phyloP scores from a whole-genome alignment of 225 moss, liverwort and hornwort genomes.

The Marchantia polymorpha region DNA sequence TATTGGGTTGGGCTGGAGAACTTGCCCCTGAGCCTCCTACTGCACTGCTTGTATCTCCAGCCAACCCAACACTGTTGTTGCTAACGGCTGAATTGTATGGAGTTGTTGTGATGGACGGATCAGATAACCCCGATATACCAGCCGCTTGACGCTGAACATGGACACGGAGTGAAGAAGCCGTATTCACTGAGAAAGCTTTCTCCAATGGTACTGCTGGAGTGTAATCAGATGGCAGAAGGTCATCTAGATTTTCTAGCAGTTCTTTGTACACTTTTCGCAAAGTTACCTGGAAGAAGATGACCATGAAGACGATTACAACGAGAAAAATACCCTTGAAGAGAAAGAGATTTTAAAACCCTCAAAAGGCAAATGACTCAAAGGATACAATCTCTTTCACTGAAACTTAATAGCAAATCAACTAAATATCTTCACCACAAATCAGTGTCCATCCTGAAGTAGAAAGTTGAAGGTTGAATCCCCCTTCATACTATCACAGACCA shows the following conservation, averaged over 20 bases:
- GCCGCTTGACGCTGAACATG: constrained; percentile 38
- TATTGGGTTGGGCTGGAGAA: constrained; percentile 33
- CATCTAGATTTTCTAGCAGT: constrained; percentile 46
- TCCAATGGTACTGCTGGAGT: constrained; percentile 53
- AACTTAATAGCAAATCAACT: too few relatives aligned
- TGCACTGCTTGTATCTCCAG: constrained; percentile 39
- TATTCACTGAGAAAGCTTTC: constrained; percentile 49
- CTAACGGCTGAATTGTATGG: constrained; percentile 46
- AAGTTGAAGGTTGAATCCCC: too few relatives aligned
- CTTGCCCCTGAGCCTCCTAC: constrained; percentile 34
- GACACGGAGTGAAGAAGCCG: constrained; percentile 40
- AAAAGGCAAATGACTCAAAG: too few relatives aligned
- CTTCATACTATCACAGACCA: too few relatives aligned
- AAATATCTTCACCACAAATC: too few relatives aligned
- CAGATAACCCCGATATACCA: constrained; percentile 36
- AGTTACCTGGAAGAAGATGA: constrained; percentile 37
- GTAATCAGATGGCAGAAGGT: constrained; percentile 54
- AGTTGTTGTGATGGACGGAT: constrained; percentile 27
- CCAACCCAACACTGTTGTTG: constrained; percentile 37
- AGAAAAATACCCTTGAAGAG: too few relatives aligned
- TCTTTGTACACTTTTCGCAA: constrained; percentile 63
- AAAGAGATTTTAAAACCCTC: too few relatives aligned
- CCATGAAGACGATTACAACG: background rate
- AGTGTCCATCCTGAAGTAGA: too few relatives aligned
- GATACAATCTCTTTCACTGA: too few relatives aligned